These are phyloP conservation scores for Lipomyces lipofer DNA, from an alignment of 805 yeast species.

Conservation along the genomic window DNA sequence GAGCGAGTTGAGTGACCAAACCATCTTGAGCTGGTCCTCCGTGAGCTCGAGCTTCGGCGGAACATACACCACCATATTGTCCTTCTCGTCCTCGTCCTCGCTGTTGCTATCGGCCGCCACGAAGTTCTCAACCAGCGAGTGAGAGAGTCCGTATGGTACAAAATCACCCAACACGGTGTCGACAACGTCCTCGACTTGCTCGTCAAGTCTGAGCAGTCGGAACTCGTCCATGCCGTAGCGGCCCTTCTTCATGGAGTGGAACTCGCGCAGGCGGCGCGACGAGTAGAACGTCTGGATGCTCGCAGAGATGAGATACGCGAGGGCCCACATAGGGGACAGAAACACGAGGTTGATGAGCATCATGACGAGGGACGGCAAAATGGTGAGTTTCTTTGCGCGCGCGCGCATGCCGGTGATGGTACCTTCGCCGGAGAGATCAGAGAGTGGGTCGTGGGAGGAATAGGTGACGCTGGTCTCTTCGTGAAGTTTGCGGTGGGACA, in stretches of 20 bases:
- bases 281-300: conserved; percentile 46
- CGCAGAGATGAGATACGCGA: conserved; percentile 55
- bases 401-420: conserved; percentile 7
- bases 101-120: conserved; percentile 33
- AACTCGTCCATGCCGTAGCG: conserved; percentile 30
- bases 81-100: conserved; percentile 35
- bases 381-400: conserved; percentile 10
- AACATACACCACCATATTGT: conserved; percentile 31
- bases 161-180: conserved; percentile 47
- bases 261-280: conserved; percentile 41
- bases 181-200: conserved; percentile 63
- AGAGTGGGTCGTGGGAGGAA: conserved; percentile 13
- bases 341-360: conserved; percentile 46
- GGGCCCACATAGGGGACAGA: conserved; percentile 62
- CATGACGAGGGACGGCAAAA: conserved; percentile 30
- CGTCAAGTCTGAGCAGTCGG: conserved; percentile 46
- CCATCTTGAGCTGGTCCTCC: conserved; percentile 51
- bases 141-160: conserved; percentile 30
- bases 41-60: conserved; percentile 43
- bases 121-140: conserved; percentile 32
- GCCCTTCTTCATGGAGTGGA: conserved; percentile 31
- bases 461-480: conserved; percentile 1
- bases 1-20: conserved; percentile 57
- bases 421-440: conserved; percentile 14
- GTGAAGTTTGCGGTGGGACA: conserved; percentile 31